Evolutionary conservation across 768 basidiomycete species (phyloP), one percentile per base, ranked within the genome.

Genomic region (Exidia glandulosa): DNA sequence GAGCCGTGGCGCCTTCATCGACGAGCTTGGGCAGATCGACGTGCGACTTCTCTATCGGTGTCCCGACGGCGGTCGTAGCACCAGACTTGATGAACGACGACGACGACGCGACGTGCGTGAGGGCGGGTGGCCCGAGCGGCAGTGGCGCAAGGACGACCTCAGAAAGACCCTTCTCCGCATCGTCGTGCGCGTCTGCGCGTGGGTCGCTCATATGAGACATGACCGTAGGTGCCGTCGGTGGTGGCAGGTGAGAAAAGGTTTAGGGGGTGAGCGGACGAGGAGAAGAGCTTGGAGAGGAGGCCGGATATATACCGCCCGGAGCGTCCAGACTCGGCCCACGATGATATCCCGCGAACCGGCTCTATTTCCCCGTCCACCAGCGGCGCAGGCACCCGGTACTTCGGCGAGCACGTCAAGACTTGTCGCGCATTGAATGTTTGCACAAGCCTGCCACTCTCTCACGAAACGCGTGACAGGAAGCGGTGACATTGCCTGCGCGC

Each of bases 91-190:
- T 13, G 5, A 23, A 45, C 3, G 41, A 23, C 19, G 19, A 45
- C 41, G 41, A 45, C 19, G 41, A 14, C 41, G 36, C 19, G 36
- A 45, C 19, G 58, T 10, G 58, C 29, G 10, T 41, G 7, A 29
- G 45, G 19, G 58, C n/a, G 13, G 45, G 31, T 10, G 34, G 37
- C 23, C 23, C 23, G 27, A 45, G 58, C 23, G 45, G n/a, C 23
- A 27, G 23, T 23, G 29, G 29, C 23, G 37, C 23, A 16, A 59
- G 47, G 32, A 59, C 58, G 30, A 27, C 45, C 25, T 59, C 58
- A 13, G 37, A 34, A 27, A 59, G 23, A 32, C 58, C 58, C n/a
- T 45, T 34, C 27, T 59, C 58, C 25, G 58, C 58, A 37, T 59
- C 58, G 32, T 59, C 45, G 58, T 45, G 36, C 31, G 34, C 58